A percentile compares a stretch with the other conserved stretches of the same genome.
These are phyloP conservation scores for Solanum dulcamara DNA, from an alignment of 257 asterid species.

Conservation along the genomic window DNA sequence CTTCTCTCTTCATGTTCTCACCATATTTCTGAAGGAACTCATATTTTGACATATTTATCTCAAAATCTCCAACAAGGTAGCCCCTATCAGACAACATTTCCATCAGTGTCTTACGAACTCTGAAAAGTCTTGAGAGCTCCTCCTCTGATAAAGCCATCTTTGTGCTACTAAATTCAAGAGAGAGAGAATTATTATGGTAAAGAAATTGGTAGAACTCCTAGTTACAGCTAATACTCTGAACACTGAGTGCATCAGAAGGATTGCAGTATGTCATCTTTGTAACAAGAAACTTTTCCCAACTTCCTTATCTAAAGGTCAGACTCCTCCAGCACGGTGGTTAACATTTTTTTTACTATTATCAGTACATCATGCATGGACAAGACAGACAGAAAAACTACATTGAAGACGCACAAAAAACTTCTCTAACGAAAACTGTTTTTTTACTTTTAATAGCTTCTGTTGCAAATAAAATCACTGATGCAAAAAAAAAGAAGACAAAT, in stretches of 20 bases:
- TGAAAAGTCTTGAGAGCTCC: slow-evolving; percentile 1
- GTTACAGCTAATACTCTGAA: background rate
- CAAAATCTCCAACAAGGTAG: slow-evolving; percentile 22
- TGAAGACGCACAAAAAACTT: background rate
- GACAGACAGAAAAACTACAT: background rate
- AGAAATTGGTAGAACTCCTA: background rate
- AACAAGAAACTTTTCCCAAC: background rate
- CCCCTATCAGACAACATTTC: slow-evolving; percentile 26
- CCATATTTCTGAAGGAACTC: slow-evolving; percentile 34
- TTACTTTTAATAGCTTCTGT: background rate
- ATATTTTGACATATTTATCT: slow-evolving; percentile 12
- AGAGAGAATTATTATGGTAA: background rate
- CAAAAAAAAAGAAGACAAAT: background rate
- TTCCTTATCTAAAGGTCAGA: background rate
- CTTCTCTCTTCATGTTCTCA: slow-evolving; percentile 80
- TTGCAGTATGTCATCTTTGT: background rate
- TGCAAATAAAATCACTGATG: background rate
- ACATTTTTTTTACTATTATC: background rate
- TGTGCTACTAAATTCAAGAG: background rate
- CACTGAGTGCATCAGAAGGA: background rate
- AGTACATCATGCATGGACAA: background rate
- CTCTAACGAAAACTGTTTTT: background rate
- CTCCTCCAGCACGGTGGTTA: background rate
- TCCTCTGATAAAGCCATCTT: slow-evolving; percentile 5
- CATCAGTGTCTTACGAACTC: slow-evolving; percentile 23